Percentiles rank a stretch among this genome's conserved stretches.
Conservation (phyloP, 2,329 filamentous ascomycete species). For the Aspergillus persii region DNA sequence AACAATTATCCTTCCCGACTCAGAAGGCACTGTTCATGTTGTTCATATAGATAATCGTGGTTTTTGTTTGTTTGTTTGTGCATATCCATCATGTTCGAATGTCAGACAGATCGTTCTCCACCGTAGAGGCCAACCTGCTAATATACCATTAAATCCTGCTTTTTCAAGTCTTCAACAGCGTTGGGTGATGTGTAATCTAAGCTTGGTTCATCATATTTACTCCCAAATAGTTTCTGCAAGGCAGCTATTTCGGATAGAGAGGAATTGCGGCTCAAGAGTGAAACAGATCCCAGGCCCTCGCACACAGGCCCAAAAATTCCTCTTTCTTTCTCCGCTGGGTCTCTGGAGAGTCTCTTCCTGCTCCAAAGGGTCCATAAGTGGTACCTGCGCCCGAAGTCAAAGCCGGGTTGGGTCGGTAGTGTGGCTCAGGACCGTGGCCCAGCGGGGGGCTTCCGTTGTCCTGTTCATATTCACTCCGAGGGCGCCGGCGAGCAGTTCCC, state of each 20-base stretch:
- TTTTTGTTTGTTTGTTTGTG: slow-evolving; percentile 2
- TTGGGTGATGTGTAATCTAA: neutral
- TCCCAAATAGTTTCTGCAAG: neutral
- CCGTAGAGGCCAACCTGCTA: neutral
- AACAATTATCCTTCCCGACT: neutral
- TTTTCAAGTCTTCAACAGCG: neutral
- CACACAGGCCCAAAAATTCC: slow-evolving; percentile 82
- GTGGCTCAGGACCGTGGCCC: slow-evolving; percentile 64
- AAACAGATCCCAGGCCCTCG: slow-evolving; percentile 93
- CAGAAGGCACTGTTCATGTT: slow-evolving; percentile 14
- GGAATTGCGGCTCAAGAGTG: slow-evolving; percentile 64
- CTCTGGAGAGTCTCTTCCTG: slow-evolving; percentile 78
- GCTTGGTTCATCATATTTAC: neutral
- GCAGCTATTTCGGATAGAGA: neutral
- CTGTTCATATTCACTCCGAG: slow-evolving; percentile 83
- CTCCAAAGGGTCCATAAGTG: slow-evolving; percentile 70
- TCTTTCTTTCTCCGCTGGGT: slow-evolving; percentile 84
- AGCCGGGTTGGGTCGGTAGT: slow-evolving; percentile 38
- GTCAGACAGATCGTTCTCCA: neutral
- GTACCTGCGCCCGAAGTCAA: slow-evolving; percentile 24
- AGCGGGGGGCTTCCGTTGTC: slow-evolving; percentile 84
- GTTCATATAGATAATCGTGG: slow-evolving; percentile 22
- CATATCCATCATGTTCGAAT: slow-evolving; percentile 22
- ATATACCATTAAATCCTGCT: neutral
- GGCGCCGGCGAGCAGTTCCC: slow-evolving; percentile 61